A percentile compares a stretch with the other conserved stretches of the same genome.
Conservation (phyloP, 2,329 filamentous ascomycete species). For the Neonectria magnoliae region DNA sequence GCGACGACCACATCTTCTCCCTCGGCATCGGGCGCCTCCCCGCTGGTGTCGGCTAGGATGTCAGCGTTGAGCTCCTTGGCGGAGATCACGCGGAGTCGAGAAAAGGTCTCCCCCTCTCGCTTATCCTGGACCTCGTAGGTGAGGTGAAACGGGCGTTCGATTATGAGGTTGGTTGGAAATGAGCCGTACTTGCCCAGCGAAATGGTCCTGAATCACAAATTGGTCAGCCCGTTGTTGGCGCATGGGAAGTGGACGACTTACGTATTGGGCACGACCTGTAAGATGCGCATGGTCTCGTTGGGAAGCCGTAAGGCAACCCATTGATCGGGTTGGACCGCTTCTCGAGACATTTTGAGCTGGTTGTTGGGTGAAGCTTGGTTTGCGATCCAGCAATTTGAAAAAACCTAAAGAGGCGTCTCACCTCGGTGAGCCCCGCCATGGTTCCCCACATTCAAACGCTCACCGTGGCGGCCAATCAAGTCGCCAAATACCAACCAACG, state of each 20-base stretch:
- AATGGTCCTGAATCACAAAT: conserved; percentile 70
- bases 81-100: conserved; percentile 79
- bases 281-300: conserved; percentile 65
- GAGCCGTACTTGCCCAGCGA: conserved; percentile 92
- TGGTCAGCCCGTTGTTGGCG: conserved; percentile 29
- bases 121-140: conserved; percentile 90
- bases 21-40: conserved; percentile 52
- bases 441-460: conserved; percentile 24
- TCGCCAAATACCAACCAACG: not conserved
- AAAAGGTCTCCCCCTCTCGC: conserved; percentile 69
- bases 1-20: conserved; percentile 54
- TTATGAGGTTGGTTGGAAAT: conserved; percentile 87
- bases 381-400: conserved; percentile 30
- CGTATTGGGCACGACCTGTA: conserved; percentile 71
- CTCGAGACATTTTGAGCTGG: conserved; percentile 44
- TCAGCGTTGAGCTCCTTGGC: conserved; percentile 86
- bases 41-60: conserved; percentile 63
- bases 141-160: conserved; percentile 90
- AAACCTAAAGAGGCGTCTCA: conserved; percentile 40
- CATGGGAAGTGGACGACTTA: conserved; percentile 45
- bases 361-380: conserved; percentile 22
- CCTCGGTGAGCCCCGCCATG: conserved; percentile 47
- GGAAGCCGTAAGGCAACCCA: conserved; percentile 70
- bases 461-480: conserved; percentile 24
- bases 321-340: conserved; percentile 60